Conservation (phyloP, 257 asterid species). For the Galeopsis tetrahit region DNA sequence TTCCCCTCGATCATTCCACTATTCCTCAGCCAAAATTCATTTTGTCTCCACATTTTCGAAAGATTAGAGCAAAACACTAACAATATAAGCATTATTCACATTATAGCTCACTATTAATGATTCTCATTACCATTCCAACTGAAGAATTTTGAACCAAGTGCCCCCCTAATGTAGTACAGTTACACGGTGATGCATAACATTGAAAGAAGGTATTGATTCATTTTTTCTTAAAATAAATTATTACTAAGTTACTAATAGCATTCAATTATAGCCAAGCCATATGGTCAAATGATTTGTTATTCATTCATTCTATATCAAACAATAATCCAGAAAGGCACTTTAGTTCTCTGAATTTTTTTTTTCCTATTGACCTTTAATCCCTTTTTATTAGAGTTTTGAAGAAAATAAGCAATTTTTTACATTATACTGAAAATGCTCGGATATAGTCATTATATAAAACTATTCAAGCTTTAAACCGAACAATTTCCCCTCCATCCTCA, state of each 20-base stretch:
- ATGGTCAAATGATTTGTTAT: background rate
- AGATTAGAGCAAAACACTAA: too few species aligned
- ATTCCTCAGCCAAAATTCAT: too few species aligned
- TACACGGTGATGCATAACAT: background rate
- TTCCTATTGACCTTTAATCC: background rate
- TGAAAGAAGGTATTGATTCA: background rate
- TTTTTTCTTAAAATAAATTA: background rate
- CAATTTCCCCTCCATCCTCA: background rate
- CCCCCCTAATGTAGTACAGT: background rate
- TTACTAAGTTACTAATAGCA: background rate
- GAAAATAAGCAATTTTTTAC: background rate
- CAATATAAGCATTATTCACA: too few species aligned
- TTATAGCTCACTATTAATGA: too few species aligned
- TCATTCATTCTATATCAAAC: background rate
- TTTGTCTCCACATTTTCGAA: too few species aligned
- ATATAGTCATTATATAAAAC: background rate
- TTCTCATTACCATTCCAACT: too few species aligned
- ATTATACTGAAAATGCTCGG: background rate
- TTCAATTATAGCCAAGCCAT: constrained; percentile 1
- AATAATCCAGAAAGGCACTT: background rate
- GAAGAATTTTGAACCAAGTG: too few species aligned
- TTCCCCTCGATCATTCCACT: too few species aligned
- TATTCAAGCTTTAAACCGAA: background rate
- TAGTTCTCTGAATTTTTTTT: background rate
- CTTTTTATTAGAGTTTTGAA: background rate